These are phyloP conservation scores for Pachyrhizus erosus DNA, from an alignment of 306 rosid species.

Conservation along the genomic window DNA sequence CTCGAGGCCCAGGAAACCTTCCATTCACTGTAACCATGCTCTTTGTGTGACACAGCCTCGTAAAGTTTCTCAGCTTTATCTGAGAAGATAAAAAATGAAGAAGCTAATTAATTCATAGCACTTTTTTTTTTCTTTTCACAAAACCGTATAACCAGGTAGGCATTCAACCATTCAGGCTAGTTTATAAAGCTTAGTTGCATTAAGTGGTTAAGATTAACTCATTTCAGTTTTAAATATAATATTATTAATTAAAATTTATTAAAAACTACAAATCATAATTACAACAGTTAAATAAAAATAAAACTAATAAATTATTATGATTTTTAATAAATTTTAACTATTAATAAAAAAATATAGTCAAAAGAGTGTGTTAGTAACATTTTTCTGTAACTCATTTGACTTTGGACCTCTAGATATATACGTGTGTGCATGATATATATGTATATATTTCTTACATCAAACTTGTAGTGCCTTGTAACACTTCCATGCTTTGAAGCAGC, in stretches of 20 bases:
- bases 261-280: no score
- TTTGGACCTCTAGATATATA: not conserved
- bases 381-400: not conserved
- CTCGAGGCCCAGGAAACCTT: constrained; percentile 70
- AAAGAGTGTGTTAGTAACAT: no score
- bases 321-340: no score
- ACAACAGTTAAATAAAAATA: no score
- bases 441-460: constrained; percentile 48
- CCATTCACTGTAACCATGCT: constrained; percentile 68
- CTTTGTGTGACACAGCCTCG: constrained; percentile 69
- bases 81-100: constrained; percentile 25
- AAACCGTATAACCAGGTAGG: not conserved
- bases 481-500: constrained; percentile 52
- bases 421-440: not conserved
- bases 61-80: constrained; percentile 60
- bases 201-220: not conserved
- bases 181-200: not conserved
- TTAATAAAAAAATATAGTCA: no score
- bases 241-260: no score
- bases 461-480: constrained; percentile 69
- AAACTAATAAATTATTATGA: no score
- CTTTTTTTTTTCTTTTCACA: not conserved
- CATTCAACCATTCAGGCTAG: not conserved
- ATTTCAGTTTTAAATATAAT: not conserved
- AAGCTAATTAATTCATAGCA: not conserved